A percentile compares a stretch with the other conserved stretches of the same genome.
These are phyloP conservation scores for Aspergillus ruber DNA, from an alignment of 2,329 filamentous ascomycete species.

Conservation along the genomic window DNA sequence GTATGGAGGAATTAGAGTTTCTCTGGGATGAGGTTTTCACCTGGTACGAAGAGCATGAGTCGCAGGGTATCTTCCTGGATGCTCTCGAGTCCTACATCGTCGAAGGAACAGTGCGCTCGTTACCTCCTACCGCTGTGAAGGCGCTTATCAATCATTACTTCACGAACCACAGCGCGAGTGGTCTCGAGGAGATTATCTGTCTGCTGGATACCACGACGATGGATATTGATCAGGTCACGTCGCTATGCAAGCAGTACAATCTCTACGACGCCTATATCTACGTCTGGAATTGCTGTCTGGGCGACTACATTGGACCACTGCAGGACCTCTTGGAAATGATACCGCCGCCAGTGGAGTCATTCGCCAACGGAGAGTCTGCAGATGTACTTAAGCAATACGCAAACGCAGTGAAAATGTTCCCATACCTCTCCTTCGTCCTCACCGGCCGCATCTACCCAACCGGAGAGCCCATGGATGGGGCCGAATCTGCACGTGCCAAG, in stretches of 20 bases:
- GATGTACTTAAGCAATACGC: conserved; percentile 51
- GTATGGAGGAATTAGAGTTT: conserved; percentile 71
- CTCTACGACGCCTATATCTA: conserved; percentile 95
- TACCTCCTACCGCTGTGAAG: conserved; percentile 82
- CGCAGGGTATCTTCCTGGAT: conserved; percentile 74
- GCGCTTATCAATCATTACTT: conserved; percentile 77
- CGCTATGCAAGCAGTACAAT: conserved; percentile 81
- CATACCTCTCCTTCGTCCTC: conserved; percentile 85
- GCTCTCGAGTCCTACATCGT: conserved; percentile 83
- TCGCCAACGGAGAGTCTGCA: conserved; percentile 42
- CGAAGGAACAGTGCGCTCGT: conserved; percentile 63
- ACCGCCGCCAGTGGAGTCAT: conserved; percentile 12
- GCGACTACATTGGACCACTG: conserved; percentile 84
- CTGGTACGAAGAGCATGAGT: conserved; percentile 73
- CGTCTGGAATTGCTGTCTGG: conserved; percentile 87
- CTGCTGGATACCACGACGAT: conserved; percentile 84
- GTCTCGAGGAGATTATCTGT: conserved; percentile 90
- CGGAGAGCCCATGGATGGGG: conserved; percentile 65
- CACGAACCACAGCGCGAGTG: conserved; percentile 64
- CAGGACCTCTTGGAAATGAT: conserved; percentile 64
- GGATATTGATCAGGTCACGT: conserved; percentile 88
- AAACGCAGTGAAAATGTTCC: conserved; percentile 83
- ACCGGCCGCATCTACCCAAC: conserved; percentile 90
- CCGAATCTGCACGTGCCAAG: conserved; percentile 70
- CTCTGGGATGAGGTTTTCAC: conserved; percentile 88